These are phyloP conservation scores for Retiboletus fuscus DNA, from an alignment of 1,284 basidiomycete genomes.

Conservation along the genomic window DNA sequence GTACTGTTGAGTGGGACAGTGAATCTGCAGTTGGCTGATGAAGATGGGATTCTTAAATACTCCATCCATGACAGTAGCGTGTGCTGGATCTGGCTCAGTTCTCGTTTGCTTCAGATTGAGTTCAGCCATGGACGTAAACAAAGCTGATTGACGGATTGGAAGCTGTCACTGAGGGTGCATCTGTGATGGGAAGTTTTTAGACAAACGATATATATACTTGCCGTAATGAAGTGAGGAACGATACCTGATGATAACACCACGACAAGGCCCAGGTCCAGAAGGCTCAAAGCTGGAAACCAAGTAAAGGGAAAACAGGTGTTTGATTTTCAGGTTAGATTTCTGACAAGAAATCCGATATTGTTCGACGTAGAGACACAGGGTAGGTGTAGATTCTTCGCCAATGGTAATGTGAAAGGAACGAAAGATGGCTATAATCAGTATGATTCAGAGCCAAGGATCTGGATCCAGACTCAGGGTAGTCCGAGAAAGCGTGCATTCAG, in stretches of 20 bases:
- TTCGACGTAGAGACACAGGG: neutral
- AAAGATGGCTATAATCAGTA: too few species aligned
- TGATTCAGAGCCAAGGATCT: too few species aligned
- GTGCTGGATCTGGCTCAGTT: neutral
- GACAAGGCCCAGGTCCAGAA: neutral
- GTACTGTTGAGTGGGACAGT: slow-evolving; percentile 7
- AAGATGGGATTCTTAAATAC: neutral
- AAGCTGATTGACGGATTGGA: neutral
- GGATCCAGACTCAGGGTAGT: too few species aligned
- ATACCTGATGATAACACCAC: too few species aligned
- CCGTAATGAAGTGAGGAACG: neutral
- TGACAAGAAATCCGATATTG: neutral
- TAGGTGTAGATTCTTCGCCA: too few species aligned
- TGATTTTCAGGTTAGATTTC: neutral
- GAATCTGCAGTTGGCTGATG: neutral
- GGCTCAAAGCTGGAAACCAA: too few species aligned
- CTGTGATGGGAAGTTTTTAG: neutral
- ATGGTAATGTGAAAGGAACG: too few species aligned
- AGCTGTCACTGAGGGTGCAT: neutral
- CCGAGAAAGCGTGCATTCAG: too few species aligned
- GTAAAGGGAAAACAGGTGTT: too few species aligned
- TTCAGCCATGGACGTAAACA: neutral
- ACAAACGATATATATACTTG: neutral
- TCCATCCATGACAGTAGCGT: too few species aligned
- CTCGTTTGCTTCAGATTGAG: neutral